Conservation (phyloP, 2,329 filamentous ascomycete species). For the Coleophoma crateriformis region DNA sequence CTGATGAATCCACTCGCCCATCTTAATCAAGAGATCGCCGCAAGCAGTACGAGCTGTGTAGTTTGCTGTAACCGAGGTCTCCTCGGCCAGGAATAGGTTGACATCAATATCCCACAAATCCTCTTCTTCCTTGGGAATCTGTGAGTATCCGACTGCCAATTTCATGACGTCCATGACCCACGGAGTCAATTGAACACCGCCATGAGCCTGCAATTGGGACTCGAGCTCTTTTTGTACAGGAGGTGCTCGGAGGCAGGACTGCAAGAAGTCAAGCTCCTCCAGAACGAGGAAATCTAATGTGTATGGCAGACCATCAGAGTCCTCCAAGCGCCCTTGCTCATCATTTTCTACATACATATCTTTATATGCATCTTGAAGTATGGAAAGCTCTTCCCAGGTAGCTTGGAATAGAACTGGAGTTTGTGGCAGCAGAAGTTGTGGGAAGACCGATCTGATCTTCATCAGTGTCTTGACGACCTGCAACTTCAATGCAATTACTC, state of each 20-base stretch:
- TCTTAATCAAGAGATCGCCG: conserved; percentile 85
- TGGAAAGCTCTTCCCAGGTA: conserved; percentile 81
- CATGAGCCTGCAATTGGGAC: conserved; percentile 60
- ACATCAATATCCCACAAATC: conserved; percentile 95
- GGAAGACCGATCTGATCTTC: conserved; percentile 81
- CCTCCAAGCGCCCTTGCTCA: conserved; percentile 81
- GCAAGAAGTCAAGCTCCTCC: conserved; percentile 92
- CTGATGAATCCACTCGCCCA: conserved; percentile 81
- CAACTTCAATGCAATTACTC: conserved; percentile 79
- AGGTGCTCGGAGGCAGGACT: conserved; percentile 81
- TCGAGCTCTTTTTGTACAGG: conserved; percentile 89
- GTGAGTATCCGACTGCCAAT: conserved; percentile 77
- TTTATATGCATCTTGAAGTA: conserved; percentile 68
- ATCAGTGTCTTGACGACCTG: conserved; percentile 93
- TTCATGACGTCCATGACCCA: conserved; percentile 90
- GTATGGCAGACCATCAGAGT: conserved; percentile 87
- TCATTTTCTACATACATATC: conserved; percentile 82
- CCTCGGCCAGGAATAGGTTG: conserved; percentile 91
- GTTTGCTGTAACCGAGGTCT: conserved; percentile 90
- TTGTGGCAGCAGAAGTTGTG: conserved; percentile 74
- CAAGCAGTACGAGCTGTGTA: conserved; percentile 93
- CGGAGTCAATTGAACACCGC: conserved; percentile 55
- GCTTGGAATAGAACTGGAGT: conserved; percentile 78
- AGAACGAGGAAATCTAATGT: conserved; percentile 90
- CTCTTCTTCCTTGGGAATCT: conserved; percentile 89